These are phyloP conservation scores for Sugiyamaella floridensis DNA, from an alignment of 805 yeast species.

Conservation along the genomic window DNA sequence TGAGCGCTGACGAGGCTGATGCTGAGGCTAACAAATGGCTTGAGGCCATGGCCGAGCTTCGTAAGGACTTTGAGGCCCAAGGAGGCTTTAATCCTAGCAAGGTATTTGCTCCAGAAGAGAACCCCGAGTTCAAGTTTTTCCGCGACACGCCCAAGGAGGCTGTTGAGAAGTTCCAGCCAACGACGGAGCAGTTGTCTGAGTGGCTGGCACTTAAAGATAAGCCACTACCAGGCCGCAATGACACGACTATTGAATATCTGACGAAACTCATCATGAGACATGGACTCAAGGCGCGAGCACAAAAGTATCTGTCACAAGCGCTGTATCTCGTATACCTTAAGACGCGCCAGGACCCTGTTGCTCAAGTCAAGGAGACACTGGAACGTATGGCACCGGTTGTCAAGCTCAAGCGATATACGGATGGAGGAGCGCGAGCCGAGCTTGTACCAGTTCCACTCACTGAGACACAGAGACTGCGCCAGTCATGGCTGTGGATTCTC, in stretches of 20 bases:
- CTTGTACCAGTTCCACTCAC: conserved; percentile 78
- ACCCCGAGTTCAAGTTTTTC: conserved; percentile 29
- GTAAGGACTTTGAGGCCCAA: conserved; percentile 32
- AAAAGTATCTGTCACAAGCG: conserved; percentile 65
- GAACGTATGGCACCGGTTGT: conserved; percentile 83
- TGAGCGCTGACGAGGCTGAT: conserved; percentile 27
- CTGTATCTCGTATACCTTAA: conserved; percentile 70
- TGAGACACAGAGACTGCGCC: conserved; percentile 74
- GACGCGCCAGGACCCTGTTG: conserved; percentile 72
- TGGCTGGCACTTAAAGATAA: conserved; percentile 41
- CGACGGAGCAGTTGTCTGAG: conserved; percentile 57
- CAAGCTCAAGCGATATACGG: conserved; percentile 65
- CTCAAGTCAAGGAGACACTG: conserved; percentile 61
- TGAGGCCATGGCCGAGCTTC: conserved; percentile 34
- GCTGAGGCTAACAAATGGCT: conserved; percentile 39
- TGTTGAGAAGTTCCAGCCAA: conserved; percentile 34
- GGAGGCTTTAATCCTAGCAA: conserved; percentile 35
- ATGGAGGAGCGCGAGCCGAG: conserved; percentile 78
- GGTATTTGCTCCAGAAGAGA: conserved; percentile 38
- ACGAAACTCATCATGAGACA: conserved; percentile 86
- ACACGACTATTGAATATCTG: conserved; percentile 69
- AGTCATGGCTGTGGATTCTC: conserved; percentile 85
- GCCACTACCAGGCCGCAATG: conserved; percentile 55
- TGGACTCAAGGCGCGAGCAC: conserved; percentile 81
- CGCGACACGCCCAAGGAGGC: conserved; percentile 24